Percentiles rank a stretch among this genome's conserved stretches.
Evolutionary conservation across 371 early-diverging fungal species (phyloP).

Genomic region (Syncephalastrum sp.): DNA sequence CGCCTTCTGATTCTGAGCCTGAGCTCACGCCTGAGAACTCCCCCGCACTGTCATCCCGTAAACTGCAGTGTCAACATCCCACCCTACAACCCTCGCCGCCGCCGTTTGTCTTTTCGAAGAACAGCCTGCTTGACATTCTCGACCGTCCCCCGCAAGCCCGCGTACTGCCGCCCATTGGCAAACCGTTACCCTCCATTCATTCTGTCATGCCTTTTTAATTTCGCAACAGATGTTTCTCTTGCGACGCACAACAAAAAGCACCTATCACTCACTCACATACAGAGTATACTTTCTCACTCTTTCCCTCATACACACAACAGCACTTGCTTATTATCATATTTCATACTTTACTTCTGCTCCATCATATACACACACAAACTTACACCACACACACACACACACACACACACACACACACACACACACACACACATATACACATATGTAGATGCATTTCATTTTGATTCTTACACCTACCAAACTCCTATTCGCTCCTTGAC

Average conservation of each 20-base stretch:
- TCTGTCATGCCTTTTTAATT: conserved; percentile 30
- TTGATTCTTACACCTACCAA: background rate
- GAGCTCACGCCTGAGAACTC: conserved; percentile 46
- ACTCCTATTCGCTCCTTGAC: too few relatives aligned
- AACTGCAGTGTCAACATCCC: conserved; percentile 19
- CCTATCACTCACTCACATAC: too few relatives aligned
- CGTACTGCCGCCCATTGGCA: conserved; percentile 41
- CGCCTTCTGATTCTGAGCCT: conserved; percentile 37
- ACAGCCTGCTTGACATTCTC: conserved; percentile 36
- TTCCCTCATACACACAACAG: conserved; percentile 4
- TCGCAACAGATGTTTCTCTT: conserved; percentile 3
- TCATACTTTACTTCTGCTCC: conserved; percentile 1
- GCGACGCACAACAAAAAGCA: background rate
- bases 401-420: conserved; percentile 2
- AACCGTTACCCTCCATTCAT: conserved; percentile 28
- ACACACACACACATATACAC: background rate
- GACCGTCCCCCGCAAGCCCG: conserved; percentile 52
- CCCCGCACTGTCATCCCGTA: conserved; percentile 31
- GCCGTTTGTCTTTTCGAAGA: conserved; percentile 3
- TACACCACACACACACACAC: background rate
- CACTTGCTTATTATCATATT: conserved; percentile 3
- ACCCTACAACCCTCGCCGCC: conserved; percentile 27
- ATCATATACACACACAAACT: background rate
- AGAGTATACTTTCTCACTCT: background rate
- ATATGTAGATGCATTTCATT: conserved; percentile 1